Base-by-base conservation (phyloP, 1,139 yeast genomes). In the Geotrichum candidum region DNA sequence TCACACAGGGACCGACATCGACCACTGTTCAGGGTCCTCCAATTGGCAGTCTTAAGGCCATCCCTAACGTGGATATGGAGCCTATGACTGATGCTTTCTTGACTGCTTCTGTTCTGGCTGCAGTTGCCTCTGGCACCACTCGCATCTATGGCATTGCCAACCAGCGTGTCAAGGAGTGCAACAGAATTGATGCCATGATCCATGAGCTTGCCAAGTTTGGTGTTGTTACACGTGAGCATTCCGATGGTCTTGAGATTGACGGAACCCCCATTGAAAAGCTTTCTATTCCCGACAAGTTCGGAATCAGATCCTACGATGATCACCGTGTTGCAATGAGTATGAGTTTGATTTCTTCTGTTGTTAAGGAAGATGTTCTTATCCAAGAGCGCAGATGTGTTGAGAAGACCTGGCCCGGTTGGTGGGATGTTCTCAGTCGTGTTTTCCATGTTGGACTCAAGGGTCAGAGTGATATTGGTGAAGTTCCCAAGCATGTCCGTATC, bases 341-440 rank as follows among this genome's bases (percentile, higher is more conserved):
- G 76, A 90, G 97, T 3, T 79, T 95, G 65, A 78, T 95, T 62
- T 94, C 97, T 2, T 74, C 81, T 66, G 78, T 80, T 11, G 51
- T 60, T 27, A 65, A 68, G 2, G 85, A 85, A 5, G 74, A 81
- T 61, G 95, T 88, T 1, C 79, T 85, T 67, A 85, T 94, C 64
- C 84, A 87, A 68, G 97, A 92, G 73, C 85, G 98, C 76, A 82
- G 88, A 41, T 90, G 97, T 73, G 95, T 97, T 2, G 96, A 95
- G 63, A 94, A 94, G 78, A 94, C 99, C 0, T 94, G 99, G 99
- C 99, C 99, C 23, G 98, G 98, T 54, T 94, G 99, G 99, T 94
- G 99, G 99, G 99, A 94, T 75, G 82, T 87, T 57, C 80, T 94
- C 66, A 90, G 86, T 70, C 83, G 88, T 62, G 77, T 80, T 64